Percentiles rank a stretch among this genome's conserved stretches.
Conservation (phyloP, 2,329 filamentous ascomycete genomes). For the Didymella keratinophila region DNA sequence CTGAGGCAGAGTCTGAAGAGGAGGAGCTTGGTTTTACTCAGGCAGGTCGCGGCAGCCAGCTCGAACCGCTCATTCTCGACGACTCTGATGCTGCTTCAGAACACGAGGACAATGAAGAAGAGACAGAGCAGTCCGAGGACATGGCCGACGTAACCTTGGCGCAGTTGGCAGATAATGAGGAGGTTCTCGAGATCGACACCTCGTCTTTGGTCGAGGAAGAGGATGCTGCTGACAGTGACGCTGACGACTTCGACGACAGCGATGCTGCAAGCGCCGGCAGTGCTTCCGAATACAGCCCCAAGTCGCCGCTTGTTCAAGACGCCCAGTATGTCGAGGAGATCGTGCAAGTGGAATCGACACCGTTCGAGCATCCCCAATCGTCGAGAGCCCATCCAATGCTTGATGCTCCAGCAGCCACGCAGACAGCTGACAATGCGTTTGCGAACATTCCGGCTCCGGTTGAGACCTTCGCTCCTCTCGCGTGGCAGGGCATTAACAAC, state of each 20-base stretch:
- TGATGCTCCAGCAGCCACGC: background rate
- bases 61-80: slow-evolving; percentile 42
- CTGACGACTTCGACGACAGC: slow-evolving; percentile 1
- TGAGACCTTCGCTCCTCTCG: background rate
- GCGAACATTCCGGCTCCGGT: background rate
- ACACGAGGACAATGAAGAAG: slow-evolving; percentile 13
- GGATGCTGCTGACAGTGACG: background rate
- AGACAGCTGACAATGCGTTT: background rate
- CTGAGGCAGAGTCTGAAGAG: slow-evolving; percentile 42
- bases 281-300: background rate
- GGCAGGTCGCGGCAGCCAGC: slow-evolving; percentile 33
- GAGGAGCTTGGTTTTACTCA: slow-evolving; percentile 29
- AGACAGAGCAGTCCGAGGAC: slow-evolving; percentile 13
- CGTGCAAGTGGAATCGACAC: background rate
- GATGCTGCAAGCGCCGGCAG: slow-evolving; percentile 7
- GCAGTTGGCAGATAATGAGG: background rate
- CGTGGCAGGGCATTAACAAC: background rate
- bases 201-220: slow-evolving; percentile 8
- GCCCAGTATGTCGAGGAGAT: background rate
- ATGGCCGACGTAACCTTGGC: slow-evolving; percentile 3
- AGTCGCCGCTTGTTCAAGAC: background rate
- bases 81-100: slow-evolving; percentile 38
- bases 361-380: background rate
- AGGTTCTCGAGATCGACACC: background rate
- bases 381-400: background rate